phyloP scores from a whole-genome alignment of 345 rosid species.

The Gossypium stocksii region DNA sequence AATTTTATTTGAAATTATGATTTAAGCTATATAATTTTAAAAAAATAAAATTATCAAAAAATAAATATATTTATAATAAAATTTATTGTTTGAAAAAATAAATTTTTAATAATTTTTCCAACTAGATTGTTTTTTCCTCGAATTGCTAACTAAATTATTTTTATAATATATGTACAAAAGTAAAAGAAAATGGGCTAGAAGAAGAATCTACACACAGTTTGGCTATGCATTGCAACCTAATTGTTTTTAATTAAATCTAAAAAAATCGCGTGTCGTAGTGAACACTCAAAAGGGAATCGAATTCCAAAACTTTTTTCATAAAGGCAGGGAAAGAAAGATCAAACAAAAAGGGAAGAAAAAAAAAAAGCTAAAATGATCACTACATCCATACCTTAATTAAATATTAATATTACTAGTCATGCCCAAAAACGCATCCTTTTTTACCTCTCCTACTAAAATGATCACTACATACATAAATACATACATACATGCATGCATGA shows the following conservation, averaged over 20 bases:
- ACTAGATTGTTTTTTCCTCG: too few relatives aligned
- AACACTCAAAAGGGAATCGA: conserved; percentile 30
- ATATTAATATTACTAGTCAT: not conserved
- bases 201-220: too few relatives aligned
- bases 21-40: too few relatives aligned
- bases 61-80: too few relatives aligned
- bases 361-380: not conserved
- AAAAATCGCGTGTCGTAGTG: not conserved
- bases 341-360: too few relatives aligned
- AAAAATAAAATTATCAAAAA: too few relatives aligned
- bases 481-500: not conserved
- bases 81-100: too few relatives aligned
- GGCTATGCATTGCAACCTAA: not conserved
- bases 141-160: too few relatives aligned
- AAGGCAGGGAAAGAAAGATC: not conserved
- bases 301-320: conserved; percentile 34
- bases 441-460: not conserved
- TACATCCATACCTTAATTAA: conserved; percentile 2
- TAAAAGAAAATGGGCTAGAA: too few relatives aligned
- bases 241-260: not conserved
- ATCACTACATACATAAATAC: not conserved
- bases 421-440: conserved; percentile 41
- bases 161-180: too few relatives aligned
- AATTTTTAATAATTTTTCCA: too few relatives aligned
- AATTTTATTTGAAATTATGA: too few relatives aligned